Evolutionary conservation across 2,329 filamentous ascomycete species (phyloP), one percentile per base, ranked within the genome.

Genomic region (Setomelanomma holmii): DNA sequence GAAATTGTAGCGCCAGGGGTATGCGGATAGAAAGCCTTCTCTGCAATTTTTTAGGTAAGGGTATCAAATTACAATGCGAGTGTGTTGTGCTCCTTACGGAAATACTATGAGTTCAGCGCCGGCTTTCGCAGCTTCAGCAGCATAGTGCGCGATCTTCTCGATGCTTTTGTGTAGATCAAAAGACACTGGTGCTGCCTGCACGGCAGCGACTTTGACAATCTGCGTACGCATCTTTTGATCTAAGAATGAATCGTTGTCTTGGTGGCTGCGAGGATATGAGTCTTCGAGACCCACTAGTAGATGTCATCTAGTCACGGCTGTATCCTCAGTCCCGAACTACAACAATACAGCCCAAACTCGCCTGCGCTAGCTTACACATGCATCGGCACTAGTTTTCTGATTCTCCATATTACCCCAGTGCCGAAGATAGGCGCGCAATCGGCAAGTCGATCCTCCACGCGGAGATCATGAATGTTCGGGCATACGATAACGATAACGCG

Each of bases 1-100:
- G 49, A 78, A 78, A 11, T 73, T 69, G 56, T 78, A 78, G 23
- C 75, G 59, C 76, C 76, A 78, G 17, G 75, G 76, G 50, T 78
- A 78, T 12, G 76, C 76, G 8, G 76, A 76, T 20, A 78, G 57
- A 50, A 78, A 78, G 0, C 64, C 75, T 61, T 78, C 76, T 4
- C 74, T 76, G 43, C 54, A 51, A 47, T 20, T 8, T 12, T 38
- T 54, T n/a, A 49, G 45, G 22, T 35, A 38, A 11, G 33, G 14
- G 3, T 30, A 27, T 17, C 16, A 6, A 3, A 11, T 33, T 6
- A 38, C 14, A 22, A 23, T 16, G 5, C 2, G 20, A 16, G 20
- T 36, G n/a, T 12, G 68, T n/a, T n/a, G n/a, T n/a, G n/a, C n/a
- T n/a, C n/a, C 73, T 53, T 61, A 76, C 75, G 75, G 75, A 56